phyloP scores from a whole-genome alignment of 345 rosid genomes.

The Citrus cavaleriei region DNA sequence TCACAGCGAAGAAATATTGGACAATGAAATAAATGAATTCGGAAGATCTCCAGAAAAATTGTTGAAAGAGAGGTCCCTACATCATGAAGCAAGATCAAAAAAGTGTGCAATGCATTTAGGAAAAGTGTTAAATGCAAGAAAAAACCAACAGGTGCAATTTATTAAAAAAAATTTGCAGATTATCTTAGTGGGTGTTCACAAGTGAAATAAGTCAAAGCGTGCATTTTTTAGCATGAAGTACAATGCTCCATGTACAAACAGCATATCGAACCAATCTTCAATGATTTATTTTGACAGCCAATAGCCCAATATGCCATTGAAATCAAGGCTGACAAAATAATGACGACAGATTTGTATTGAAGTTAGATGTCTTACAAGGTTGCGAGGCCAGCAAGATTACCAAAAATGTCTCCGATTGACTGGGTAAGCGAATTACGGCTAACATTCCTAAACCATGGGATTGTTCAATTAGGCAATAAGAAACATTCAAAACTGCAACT shows the following conservation, averaged over 20 bases:
- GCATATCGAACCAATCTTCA: neutral
- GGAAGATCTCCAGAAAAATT: constrained; percentile 93
- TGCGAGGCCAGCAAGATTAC: constrained; percentile 46
- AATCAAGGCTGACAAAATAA: constrained; percentile 3
- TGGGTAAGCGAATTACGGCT: constrained; percentile 75
- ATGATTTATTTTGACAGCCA: neutral
- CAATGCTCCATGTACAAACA: neutral
- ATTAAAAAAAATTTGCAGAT: neutral
- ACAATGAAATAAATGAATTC: constrained; percentile 58
- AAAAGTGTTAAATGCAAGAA: neutral
- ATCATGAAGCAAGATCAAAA: constrained; percentile 5
- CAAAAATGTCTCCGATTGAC: constrained; percentile 67
- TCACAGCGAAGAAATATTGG: constrained; percentile 77
- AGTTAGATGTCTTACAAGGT: constrained; percentile 59
- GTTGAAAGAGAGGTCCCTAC: constrained; percentile 94
- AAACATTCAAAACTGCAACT: constrained; percentile 2
- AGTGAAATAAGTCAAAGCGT: neutral
- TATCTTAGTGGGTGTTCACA: neutral
- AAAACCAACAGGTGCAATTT: neutral
- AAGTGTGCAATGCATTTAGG: neutral
- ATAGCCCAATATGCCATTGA: neutral
- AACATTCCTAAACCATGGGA: constrained; percentile 48
- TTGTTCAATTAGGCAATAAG: constrained; percentile 10
- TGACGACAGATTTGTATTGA: neutral
- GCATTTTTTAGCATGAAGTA: neutral